A percentile compares a stretch with the other conserved stretches of the same genome.
Conservation (phyloP, 1,139 yeast species). For the Pichia norvegensis region DNA sequence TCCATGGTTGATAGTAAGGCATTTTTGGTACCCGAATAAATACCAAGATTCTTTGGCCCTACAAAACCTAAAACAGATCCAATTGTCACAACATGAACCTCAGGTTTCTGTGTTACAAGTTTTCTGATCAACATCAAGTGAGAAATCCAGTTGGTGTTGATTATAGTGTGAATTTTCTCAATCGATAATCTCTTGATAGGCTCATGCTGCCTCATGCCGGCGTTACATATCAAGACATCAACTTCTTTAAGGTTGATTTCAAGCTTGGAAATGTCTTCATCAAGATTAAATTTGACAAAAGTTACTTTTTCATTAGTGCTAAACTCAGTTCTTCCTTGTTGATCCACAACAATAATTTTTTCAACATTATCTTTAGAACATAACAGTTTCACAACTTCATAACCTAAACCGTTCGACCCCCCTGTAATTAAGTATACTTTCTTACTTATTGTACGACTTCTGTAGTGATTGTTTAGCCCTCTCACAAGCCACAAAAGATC, state of each 20-base stretch:
- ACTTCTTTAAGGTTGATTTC: conserved; percentile 28
- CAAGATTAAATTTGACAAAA: conserved; percentile 17
- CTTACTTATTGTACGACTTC: not conserved
- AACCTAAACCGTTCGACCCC: conserved; percentile 28
- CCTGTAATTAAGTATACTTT: conserved; percentile 26
- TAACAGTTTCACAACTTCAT: conserved; percentile 17
- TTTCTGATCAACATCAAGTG: conserved; percentile 44
- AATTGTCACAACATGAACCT: conserved; percentile 51
- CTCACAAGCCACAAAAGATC: conserved; percentile 18
- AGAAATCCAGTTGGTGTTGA: conserved; percentile 51
- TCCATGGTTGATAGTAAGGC: conserved; percentile 54
- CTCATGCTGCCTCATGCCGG: conserved; percentile 55
- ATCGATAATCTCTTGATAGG: conserved; percentile 34
- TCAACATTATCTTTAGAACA: not conserved
- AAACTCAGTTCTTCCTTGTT: not conserved
- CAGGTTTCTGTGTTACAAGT: conserved; percentile 29
- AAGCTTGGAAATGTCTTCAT: conserved; percentile 1
- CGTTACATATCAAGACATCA: conserved; percentile 62
- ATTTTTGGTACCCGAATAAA: conserved; percentile 62
- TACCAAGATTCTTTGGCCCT: conserved; percentile 60
- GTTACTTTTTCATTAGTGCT: conserved; percentile 2
- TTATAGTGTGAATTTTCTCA: conserved; percentile 31
- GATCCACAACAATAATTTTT: conserved; percentile 15
- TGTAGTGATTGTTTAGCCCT: conserved; percentile 10
- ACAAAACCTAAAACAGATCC: conserved; percentile 65